A percentile compares a stretch with the other conserved stretches of the same genome.
Conservation (phyloP, 495 filamentous ascomycete species). For the Tuber microsphaerosporum region DNA sequence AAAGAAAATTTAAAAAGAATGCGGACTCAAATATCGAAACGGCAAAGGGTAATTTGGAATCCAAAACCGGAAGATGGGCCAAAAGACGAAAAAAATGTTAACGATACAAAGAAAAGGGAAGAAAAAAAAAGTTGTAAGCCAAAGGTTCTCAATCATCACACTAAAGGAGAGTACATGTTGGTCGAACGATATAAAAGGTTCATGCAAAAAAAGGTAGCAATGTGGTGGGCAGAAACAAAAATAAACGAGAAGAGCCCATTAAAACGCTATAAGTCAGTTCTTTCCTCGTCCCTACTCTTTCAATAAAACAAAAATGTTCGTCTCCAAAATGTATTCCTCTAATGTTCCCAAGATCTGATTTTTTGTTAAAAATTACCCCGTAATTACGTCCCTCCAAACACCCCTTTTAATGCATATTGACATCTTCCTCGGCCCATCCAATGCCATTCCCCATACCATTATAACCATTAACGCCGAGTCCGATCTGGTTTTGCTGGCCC, state of each 20-base stretch:
- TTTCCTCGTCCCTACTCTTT: conserved; percentile 34
- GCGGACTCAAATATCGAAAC: conserved; percentile 40
- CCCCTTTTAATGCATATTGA: conserved; percentile 50
- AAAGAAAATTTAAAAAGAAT: conserved; percentile 35
- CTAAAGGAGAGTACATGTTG: conserved; percentile 34
- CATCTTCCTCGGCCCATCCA: conserved; percentile 62
- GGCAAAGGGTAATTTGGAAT: conserved; percentile 44
- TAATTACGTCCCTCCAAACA: conserved; percentile 31
- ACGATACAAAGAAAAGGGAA: conserved; percentile 23
- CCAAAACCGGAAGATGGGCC: conserved; percentile 34
- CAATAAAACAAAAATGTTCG: conserved; percentile 30
- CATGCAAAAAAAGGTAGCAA: conserved; percentile 34
- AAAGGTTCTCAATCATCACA: conserved; percentile 37
- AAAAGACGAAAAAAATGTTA: conserved; percentile 19
- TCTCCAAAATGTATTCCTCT: conserved; percentile 16
- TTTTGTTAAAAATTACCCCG: conserved; percentile 27
- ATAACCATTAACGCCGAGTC: conserved; percentile 58
- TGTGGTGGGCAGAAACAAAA: conserved; percentile 39
- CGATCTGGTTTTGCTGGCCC: conserved; percentile 52
- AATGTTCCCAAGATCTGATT: conserved; percentile 35
- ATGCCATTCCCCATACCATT: conserved; percentile 57
- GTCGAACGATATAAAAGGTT: conserved; percentile 25
- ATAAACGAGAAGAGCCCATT: conserved; percentile 41
- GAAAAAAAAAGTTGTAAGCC: conserved; percentile 16
- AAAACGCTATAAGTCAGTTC: conserved; percentile 39